phyloP scores from a whole-genome alignment of 768 basidiomycete genomes.

The Boletus patriciae region DNA sequence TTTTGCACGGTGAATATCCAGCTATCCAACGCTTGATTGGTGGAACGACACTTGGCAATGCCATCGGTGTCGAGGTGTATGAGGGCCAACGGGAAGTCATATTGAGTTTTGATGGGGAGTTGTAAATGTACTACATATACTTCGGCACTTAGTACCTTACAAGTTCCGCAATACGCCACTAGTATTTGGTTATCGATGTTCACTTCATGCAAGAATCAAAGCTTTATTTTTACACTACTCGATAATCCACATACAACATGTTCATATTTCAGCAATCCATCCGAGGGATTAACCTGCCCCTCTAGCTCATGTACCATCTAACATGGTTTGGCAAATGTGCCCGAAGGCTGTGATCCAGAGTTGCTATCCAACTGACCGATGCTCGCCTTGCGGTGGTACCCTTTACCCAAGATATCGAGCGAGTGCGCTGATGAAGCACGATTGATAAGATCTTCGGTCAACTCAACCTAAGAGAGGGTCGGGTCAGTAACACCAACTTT shows the following conservation, averaged over 20 bases:
- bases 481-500: slow-evolving; percentile 3
- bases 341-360: slow-evolving; percentile 47
- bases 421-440: slow-evolving; percentile 50
- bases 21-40: slow-evolving; percentile 7
- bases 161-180: no score
- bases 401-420: slow-evolving; percentile 43
- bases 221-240: background rate
- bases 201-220: background rate
- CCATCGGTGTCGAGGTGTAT: background rate
- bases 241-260: background rate
- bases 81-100: slow-evolving; percentile 5
- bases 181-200: no score
- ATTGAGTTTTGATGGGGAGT: slow-evolving; percentile 9
- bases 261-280: background rate
- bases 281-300: background rate
- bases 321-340: slow-evolving; percentile 71
- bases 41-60: slow-evolving; percentile 5
- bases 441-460: slow-evolving; percentile 58
- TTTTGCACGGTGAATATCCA: slow-evolving; percentile 17
- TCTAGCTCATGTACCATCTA: slow-evolving; percentile 26
- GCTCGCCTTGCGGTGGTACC: slow-evolving; percentile 31
- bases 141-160: no score
- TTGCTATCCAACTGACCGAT: slow-evolving; percentile 49
- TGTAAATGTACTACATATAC: no score
- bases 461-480: slow-evolving; percentile 46